These are phyloP conservation scores for Aspergillus carlsbadensis DNA, from an alignment of 495 filamentous ascomycete genomes.

Conservation along the genomic window DNA sequence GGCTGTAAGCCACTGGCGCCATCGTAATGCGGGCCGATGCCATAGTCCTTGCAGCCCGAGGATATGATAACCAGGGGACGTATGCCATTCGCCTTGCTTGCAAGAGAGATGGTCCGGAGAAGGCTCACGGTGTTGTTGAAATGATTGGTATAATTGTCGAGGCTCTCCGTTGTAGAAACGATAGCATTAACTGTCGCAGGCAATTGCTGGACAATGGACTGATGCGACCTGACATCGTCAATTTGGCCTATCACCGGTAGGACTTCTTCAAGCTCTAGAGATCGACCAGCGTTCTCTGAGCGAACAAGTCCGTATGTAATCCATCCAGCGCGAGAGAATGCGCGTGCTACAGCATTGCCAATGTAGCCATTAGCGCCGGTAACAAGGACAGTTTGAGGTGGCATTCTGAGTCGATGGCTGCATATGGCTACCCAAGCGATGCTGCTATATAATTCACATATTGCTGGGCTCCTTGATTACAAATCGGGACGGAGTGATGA, in stretches of 20 bases:
- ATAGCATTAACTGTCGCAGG: constrained; percentile 9
- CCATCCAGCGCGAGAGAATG: constrained; percentile 17
- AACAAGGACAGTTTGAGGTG: constrained; percentile 8
- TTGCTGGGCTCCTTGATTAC: too few relatives aligned
- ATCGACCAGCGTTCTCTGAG: background rate
- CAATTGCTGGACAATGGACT: background rate
- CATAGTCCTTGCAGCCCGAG: constrained; percentile 19
- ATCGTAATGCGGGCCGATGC: constrained; percentile 9
- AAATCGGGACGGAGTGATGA: too few relatives aligned
- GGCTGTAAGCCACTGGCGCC: background rate
- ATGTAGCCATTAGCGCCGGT: constrained; percentile 22
- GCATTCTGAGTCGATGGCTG: background rate
- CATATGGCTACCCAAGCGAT: too few relatives aligned
- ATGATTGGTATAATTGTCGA: constrained; percentile 4
- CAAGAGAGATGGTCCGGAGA: background rate
- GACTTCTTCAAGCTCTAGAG: constrained; percentile 10
- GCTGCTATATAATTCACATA: too few relatives aligned
- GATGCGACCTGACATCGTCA: constrained; percentile 6
- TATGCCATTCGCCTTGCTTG: constrained; percentile 2
- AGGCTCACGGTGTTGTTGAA: background rate
- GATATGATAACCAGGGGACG: constrained; percentile 13
- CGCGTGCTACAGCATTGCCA: constrained; percentile 15
- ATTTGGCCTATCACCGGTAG: constrained; percentile 10
- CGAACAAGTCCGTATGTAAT: constrained; percentile 11
- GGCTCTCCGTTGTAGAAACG: constrained; percentile 13